These are phyloP conservation scores for Alternaria solani DNA, from an alignment of 2,329 filamentous ascomycete species.

Conservation along the genomic window DNA sequence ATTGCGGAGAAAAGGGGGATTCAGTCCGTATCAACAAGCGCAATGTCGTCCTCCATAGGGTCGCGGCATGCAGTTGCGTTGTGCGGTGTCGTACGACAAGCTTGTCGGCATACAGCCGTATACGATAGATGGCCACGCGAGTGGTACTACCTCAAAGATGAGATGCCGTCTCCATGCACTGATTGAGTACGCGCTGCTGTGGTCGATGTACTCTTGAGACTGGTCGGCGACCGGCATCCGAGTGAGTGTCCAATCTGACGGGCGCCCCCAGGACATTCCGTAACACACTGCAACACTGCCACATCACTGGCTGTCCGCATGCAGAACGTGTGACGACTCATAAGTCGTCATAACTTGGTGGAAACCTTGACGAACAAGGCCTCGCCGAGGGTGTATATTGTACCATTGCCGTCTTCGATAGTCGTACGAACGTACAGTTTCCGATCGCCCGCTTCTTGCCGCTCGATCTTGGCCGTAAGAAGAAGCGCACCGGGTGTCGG, in stretches of 20 bases:
- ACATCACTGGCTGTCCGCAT: neutral
- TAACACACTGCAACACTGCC: neutral
- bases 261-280: neutral
- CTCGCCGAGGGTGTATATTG: constrained; percentile 61
- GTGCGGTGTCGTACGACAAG: neutral
- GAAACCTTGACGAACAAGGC: constrained; percentile 58
- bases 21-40: neutral
- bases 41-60: neutral
- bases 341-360: constrained; percentile 30
- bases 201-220: neutral
- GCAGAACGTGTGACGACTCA: neutral
- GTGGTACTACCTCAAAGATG: neutral
- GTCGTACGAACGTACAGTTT: constrained; percentile 62
- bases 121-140: constrained; percentile 13
- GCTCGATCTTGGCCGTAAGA: constrained; percentile 55
- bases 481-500: constrained; percentile 60
- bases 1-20: neutral
- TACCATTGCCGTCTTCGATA: constrained; percentile 60
- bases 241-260: neutral
- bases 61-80: neutral
- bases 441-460: constrained; percentile 61
- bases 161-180: neutral
- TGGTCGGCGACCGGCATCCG: neutral
- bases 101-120: neutral
- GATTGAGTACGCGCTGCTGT: neutral